Conservation (phyloP, 305 asterid genomes). For the Fraxinus latifolia region DNA sequence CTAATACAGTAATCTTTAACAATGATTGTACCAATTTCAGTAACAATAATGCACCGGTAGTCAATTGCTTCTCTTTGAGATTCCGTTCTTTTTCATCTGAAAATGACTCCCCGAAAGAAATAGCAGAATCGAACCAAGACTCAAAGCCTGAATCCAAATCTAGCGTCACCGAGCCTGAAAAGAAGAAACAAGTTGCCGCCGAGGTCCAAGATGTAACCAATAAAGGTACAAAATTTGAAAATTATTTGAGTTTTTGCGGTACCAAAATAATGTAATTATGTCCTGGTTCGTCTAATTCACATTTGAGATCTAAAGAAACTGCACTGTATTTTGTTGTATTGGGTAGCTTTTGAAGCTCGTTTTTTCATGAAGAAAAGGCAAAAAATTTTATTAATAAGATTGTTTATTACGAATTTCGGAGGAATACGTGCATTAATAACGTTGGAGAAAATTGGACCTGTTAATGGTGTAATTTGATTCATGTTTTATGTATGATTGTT, state of each 20-base stretch:
- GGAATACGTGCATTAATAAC: not conserved
- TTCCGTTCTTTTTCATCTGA: constrained; percentile 54
- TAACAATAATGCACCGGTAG: constrained; percentile 22
- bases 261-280: not conserved
- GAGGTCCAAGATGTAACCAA: constrained; percentile 51
- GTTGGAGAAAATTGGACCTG: not conserved
- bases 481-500: not conserved
- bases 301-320: not conserved
- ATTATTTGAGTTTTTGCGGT: not conserved
- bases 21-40: not conserved
- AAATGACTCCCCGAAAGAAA: constrained; percentile 29
- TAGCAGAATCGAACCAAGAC: constrained; percentile 24
- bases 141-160: constrained; percentile 32
- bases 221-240: constrained; percentile 37
- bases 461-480: not conserved
- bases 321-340: not conserved
- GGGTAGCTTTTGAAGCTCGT: not conserved
- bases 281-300: not conserved
- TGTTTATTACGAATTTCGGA: not conserved
- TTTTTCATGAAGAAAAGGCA: not conserved
- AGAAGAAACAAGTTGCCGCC: constrained; percentile 22
- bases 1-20: constrained; percentile 10
- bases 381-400: not conserved
- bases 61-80: constrained; percentile 26
- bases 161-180: constrained; percentile 25